Conservation (phyloP, 2,329 filamentous ascomycete genomes). For the Cadophora gregata region DNA sequence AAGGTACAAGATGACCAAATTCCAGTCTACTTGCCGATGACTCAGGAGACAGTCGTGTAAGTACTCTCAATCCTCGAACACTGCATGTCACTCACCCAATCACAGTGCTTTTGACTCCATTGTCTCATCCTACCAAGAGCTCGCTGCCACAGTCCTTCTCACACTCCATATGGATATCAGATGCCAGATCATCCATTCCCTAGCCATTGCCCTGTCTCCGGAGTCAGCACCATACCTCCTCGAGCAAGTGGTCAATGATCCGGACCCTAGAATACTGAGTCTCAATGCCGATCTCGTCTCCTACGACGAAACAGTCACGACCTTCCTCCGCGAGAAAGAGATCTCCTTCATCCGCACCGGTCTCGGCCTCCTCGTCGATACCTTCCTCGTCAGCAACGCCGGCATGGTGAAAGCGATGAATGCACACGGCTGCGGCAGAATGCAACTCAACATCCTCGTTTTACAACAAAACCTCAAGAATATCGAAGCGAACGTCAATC, state of each 20-base stretch:
- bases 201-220: slow-evolving; percentile 67
- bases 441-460: slow-evolving; percentile 93
- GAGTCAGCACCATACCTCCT: slow-evolving; percentile 66
- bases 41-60: slow-evolving; percentile 80
- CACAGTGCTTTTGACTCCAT: slow-evolving; percentile 83
- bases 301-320: slow-evolving; percentile 82
- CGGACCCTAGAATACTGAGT: slow-evolving; percentile 79
- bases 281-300: slow-evolving; percentile 85
- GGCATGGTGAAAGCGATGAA: slow-evolving; percentile 83
- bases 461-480: slow-evolving; percentile 97
- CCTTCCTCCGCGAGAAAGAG: slow-evolving; percentile 74
- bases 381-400: slow-evolving; percentile 76
- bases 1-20: slow-evolving; percentile 65
- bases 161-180: slow-evolving; percentile 90
- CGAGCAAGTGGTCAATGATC: slow-evolving; percentile 76
- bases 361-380: slow-evolving; percentile 78
- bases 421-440: slow-evolving; percentile 77
- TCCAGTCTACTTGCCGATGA: slow-evolving; percentile 85
- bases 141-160: slow-evolving; percentile 79
- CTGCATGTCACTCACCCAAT: slow-evolving; percentile 11
- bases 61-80: slow-evolving; percentile 43
- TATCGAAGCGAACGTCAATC: slow-evolving; percentile 73
- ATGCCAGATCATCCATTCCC: slow-evolving; percentile 81
- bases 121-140: slow-evolving; percentile 79
- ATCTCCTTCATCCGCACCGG: slow-evolving; percentile 77